phyloP scores from a whole-genome alignment of 225 moss, liverwort and hornwort species.

The Sphagnum tenellum region DNA sequence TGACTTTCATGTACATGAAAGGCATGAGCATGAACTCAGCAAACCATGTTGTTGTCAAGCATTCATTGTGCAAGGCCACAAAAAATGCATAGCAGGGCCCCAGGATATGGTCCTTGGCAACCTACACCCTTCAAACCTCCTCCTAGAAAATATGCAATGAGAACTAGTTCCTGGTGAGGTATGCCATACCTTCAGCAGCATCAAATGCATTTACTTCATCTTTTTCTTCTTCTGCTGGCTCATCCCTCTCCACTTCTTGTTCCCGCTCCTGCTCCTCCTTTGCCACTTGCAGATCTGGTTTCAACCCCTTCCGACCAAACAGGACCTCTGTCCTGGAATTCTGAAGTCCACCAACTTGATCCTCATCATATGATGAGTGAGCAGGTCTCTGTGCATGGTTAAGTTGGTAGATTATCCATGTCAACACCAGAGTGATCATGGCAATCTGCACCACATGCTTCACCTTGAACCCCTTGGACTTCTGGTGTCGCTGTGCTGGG shows the following conservation, averaged over 20 bases:
- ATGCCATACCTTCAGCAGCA: constrained; percentile 9
- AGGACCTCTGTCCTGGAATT: neutral
- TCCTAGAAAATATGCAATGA: neutral
- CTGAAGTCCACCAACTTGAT: too few species aligned
- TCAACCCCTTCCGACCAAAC: constrained; percentile 19
- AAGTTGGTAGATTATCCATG: constrained; percentile 32
- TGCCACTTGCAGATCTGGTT: constrained; percentile 4
- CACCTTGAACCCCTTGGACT: constrained; percentile 28
- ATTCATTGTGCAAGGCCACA: neutral
- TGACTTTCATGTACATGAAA: too few species aligned
- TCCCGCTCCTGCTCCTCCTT: neutral
- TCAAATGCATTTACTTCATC: neutral
- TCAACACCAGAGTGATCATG: constrained; percentile 18
- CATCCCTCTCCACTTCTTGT: constrained; percentile 7
- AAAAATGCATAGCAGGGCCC: neutral
- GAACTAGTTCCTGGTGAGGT: neutral
- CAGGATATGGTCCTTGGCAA: constrained; percentile 2
- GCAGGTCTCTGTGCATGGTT: constrained; percentile 11
- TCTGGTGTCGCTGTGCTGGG: constrained; percentile 21
- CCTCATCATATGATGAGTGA: constrained; percentile 2
- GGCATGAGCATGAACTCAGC: too few species aligned
- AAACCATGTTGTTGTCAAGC: too few species aligned
- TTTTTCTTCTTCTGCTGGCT: neutral
- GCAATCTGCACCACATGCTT: constrained; percentile 33
- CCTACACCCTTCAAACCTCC: neutral